Evolutionary conservation across 352 stramenopile species (phyloP), one percentile per base, ranked within the genome.

Genomic region (Thraustochytrium striatum): DNA sequence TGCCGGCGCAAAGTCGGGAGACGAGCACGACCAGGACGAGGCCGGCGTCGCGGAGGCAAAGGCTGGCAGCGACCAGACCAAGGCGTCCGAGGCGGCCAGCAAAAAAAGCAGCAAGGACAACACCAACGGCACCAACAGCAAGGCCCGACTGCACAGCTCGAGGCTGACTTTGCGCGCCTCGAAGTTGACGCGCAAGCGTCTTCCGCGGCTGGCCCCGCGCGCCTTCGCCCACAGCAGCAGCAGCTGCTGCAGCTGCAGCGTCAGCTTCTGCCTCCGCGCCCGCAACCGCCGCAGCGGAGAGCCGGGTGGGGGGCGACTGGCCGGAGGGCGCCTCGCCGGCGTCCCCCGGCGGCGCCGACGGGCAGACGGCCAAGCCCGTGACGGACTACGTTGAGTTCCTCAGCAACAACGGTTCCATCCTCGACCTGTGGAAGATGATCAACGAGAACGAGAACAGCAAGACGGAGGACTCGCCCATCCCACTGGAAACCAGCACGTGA

Each of bases 371-470:
- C 59, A 70, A 33, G 21, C 38, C 53, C 25, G 53, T 52, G 59
- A 38, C 65, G 5, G 32, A 80, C 30, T 80, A 80, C 41, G 70
- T 80, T 0, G 70, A 80, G n/a, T 80, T 72, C 53, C 57, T 80
- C 13, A 80, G 43, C 5, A 69, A 80, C 32, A 80, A 69, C 30
- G 70, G 70, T 9, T 65, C 32, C 58, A 80, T 80, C 47, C 30
- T 80, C 11, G 70, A 80, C 61, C 58, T 80, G 7, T 80, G 70
- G 70, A 80, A 80, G 41, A 80, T 80, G 2, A 80, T 80, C 32
- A 47, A 79, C 50, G 70, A 80, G 16, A 47, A 80, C 33, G 70
- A 79, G 7, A 19, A 35, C 38, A 38, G 61, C 43, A 5, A 72
- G 7, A 16, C 33, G 3, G 61, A 72, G 19, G 8, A 72, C n/a